A percentile compares a stretch with the other conserved stretches of the same genome.
Evolutionary conservation across 208 protist genomes (phyloP).

Genomic region (Vickermania ingenoplastis): DNA sequence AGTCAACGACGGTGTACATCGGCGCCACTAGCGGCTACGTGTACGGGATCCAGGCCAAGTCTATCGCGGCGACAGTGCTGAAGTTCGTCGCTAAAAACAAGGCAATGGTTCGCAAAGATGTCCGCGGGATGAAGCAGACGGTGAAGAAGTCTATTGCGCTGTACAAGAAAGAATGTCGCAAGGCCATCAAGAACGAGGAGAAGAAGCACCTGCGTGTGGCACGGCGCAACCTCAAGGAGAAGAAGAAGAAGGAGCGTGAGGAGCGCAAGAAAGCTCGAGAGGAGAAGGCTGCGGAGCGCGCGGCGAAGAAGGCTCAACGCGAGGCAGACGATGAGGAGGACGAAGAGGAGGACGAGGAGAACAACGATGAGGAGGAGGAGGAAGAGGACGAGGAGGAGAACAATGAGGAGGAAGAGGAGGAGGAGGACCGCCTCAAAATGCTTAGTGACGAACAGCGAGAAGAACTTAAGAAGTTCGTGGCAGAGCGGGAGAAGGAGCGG

Average conservation of each 20-base stretch:
- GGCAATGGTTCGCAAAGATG: slow-evolving; percentile 24
- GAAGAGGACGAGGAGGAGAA: slow-evolving; percentile 23
- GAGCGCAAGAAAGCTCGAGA: slow-evolving; percentile 20
- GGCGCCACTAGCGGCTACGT: slow-evolving; percentile 55
- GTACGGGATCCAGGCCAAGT: slow-evolving; percentile 36
- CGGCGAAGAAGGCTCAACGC: slow-evolving; percentile 18
- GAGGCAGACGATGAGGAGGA: slow-evolving; percentile 13
- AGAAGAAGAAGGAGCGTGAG: slow-evolving; percentile 33
- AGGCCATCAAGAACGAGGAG: slow-evolving; percentile 27
- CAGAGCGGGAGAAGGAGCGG: slow-evolving; percentile 29
- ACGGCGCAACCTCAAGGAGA: slow-evolving; percentile 17
- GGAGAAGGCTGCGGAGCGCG: slow-evolving; percentile 15
- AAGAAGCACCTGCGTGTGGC: slow-evolving; percentile 27
- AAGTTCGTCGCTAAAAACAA: slow-evolving; percentile 35
- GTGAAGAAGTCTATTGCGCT: slow-evolving; percentile 23
- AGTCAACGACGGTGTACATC: slow-evolving; percentile 27
- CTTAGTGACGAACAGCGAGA: slow-evolving; percentile 40
- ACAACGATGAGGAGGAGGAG: slow-evolving; percentile 17
- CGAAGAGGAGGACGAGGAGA: slow-evolving; percentile 17
- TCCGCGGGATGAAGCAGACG: slow-evolving; percentile 25
- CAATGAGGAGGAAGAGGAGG: slow-evolving; percentile 18
- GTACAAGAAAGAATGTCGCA: slow-evolving; percentile 23
- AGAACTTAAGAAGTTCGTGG: slow-evolving; percentile 24
- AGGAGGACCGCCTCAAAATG: slow-evolving; percentile 19
- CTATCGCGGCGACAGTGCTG: slow-evolving; percentile 35